A percentile compares a stretch with the other conserved stretches of the same genome.
Evolutionary conservation across 2,329 filamentous ascomycete species (phyloP).

Genomic region (Fusarium lateritium): DNA sequence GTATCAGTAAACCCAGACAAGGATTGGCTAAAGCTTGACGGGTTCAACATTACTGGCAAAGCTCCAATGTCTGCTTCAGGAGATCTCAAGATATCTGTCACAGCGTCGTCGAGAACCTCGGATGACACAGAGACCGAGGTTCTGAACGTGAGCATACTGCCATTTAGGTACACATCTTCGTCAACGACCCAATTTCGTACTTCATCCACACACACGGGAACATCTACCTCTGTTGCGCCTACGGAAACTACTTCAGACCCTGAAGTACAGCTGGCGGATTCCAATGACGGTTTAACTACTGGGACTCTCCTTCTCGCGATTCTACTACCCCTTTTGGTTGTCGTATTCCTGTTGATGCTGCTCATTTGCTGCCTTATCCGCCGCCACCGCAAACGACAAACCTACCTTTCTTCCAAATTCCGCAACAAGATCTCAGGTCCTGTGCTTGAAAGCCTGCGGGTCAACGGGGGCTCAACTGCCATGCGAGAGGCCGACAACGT

Average conservation of each 20-base stretch:
- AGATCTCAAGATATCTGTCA: constrained; percentile 52
- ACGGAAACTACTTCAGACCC: constrained; percentile 36
- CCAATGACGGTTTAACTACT: constrained; percentile 49
- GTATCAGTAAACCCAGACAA: constrained; percentile 55
- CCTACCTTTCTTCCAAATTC: constrained; percentile 50
- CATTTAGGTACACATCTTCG: constrained; percentile 45
- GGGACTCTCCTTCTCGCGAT: constrained; percentile 60
- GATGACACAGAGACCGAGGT: constrained; percentile 56
- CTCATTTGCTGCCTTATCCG: constrained; percentile 54
- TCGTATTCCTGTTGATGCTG: constrained; percentile 53
- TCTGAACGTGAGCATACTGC: constrained; percentile 56
- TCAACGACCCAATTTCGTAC: constrained; percentile 31
- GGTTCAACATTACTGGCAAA: constrained; percentile 58
- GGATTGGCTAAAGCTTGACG: constrained; percentile 61
- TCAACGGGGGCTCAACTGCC: constrained; percentile 47
- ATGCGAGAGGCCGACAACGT: constrained; percentile 45
- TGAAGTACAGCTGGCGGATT: constrained; percentile 23
- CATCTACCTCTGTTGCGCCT: constrained; percentile 44
- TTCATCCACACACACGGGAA: constrained; percentile 30
- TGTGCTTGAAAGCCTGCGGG: constrained; percentile 48
- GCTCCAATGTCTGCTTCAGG: constrained; percentile 56
- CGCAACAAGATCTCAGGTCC: constrained; percentile 54
- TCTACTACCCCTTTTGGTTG: constrained; percentile 59
- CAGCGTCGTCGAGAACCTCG: constrained; percentile 54
- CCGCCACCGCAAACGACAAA: constrained; percentile 50